Percentiles rank a stretch among this genome's conserved stretches.
Evolutionary conservation across 2,329 filamentous ascomycete genomes (phyloP).

Genomic region (Zymoseptoria crescenta): DNA sequence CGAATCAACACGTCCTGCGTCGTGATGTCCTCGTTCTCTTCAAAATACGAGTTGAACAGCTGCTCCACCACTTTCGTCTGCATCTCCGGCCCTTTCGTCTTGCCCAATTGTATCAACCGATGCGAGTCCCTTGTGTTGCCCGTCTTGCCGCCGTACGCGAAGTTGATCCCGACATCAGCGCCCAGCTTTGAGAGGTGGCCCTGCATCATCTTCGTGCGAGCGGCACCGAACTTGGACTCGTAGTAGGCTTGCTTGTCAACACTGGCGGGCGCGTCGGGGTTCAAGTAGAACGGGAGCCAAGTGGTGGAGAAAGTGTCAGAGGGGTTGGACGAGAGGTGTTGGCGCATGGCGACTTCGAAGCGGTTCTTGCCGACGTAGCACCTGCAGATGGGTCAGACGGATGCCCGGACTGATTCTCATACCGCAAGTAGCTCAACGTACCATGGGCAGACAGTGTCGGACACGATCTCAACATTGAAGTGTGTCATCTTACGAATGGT

Average conservation of each 20-base stretch:
- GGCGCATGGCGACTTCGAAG: conserved; percentile 63
- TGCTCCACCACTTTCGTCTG: conserved; percentile 55
- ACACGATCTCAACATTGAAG: conserved; percentile 69
- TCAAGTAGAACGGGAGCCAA: conserved; percentile 76
- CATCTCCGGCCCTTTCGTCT: conserved; percentile 40
- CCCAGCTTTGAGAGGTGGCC: conserved; percentile 53
- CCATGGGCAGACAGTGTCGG: conserved; percentile 73
- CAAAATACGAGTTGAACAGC: conserved; percentile 53
- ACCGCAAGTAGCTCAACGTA: neutral
- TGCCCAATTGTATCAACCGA: conserved; percentile 63
- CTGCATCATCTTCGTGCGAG: conserved; percentile 51
- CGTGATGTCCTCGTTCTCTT: conserved; percentile 42
- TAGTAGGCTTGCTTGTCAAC: conserved; percentile 52
- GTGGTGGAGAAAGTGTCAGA: conserved; percentile 63
- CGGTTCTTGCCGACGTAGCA: conserved; percentile 74
- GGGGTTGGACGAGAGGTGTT: conserved; percentile 47
- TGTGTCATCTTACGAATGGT: conserved; percentile 52
- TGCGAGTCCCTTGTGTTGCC: conserved; percentile 77
- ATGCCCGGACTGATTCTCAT: neutral
- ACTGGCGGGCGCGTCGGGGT: conserved; percentile 52
- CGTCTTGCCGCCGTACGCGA: conserved; percentile 61
- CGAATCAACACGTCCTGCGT: conserved; percentile 33
- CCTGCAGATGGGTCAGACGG: conserved; percentile 5
- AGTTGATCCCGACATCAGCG: conserved; percentile 60
- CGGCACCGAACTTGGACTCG: conserved; percentile 55